Evolutionary conservation across 1,284 basidiomycete species (phyloP), one percentile per base, ranked within the genome.

Genomic region (Boletus mariae): DNA sequence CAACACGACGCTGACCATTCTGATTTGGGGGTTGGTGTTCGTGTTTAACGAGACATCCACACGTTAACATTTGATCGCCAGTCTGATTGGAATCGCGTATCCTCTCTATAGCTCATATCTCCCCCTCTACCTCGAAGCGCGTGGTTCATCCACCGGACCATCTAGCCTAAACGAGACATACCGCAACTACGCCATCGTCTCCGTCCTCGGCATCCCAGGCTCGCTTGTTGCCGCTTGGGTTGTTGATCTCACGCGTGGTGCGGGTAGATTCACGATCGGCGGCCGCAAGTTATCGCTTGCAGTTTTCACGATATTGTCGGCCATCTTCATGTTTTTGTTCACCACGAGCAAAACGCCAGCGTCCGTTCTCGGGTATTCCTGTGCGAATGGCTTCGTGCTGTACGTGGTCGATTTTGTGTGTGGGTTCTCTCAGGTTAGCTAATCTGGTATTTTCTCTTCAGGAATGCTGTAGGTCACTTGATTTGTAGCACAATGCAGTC

Each of bases 241-340:
- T 15, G 81, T 85, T 38, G 82, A 84, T 51, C 73, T 75, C 67
- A 73, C 74, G 12, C 60, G 59, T 4, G 68, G 65, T 12, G 60
- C 45, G 13, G 67, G 67, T 34, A 42, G 17, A 41, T 62, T 65
- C 61, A 55, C 67, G 1, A 47, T 80, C 17, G 76, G 77, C 1
- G 81, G 80, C 1, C 66, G 81, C 49, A 82, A 81, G 61, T 66
- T 77, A 47, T 75, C 80, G 12, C 77, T 83, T 69, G 74, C 78
- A 5, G 57, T 73, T 29, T 78, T 76, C 29, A 82, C 82, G 0
- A 59, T 71, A n/a, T 55, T 77, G 23, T 79, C 81, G 0, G 80
- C 78, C 7, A 58, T 83, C 45, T 84, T 84, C 65, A 67, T 86
- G 56, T 84, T 85, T 68, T 70, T 78, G 34, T 83, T 85, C 64